Conservation (phyloP, 495 filamentous ascomycete species). For the Tuber borchii region DNA sequence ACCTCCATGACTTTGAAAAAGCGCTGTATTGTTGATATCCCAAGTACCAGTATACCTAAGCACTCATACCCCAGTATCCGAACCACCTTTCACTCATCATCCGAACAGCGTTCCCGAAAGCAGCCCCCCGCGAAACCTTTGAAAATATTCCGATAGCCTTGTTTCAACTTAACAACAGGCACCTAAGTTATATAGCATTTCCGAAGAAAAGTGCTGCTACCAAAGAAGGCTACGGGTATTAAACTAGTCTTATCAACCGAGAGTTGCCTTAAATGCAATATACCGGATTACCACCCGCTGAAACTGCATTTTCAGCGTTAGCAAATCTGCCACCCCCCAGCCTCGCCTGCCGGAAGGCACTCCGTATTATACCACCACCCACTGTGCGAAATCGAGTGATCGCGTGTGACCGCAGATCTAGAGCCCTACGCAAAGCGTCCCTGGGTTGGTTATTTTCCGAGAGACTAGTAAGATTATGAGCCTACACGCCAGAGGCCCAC, state of each 20-base stretch:
- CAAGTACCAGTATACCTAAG: neutral
- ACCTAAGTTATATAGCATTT: neutral
- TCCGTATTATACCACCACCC: neutral
- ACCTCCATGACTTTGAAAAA: neutral
- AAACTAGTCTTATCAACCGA: neutral
- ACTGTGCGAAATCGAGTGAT: neutral
- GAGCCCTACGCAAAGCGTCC: neutral
- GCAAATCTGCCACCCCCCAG: neutral
- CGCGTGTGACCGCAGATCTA: neutral
- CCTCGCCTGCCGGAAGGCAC: neutral
- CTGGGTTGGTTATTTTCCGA: neutral
- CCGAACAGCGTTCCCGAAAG: neutral
- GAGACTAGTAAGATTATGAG: neutral
- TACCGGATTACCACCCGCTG: neutral
- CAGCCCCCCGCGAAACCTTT: too few species aligned
- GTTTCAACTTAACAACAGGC: neutral
- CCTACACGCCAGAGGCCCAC: neutral
- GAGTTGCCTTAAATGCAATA: neutral
- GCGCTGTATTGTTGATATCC: neutral
- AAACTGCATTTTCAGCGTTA: slow-evolving; percentile 1
- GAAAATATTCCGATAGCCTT: neutral
- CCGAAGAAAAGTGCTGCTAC: neutral
- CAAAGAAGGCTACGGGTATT: neutral
- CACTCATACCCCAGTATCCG: neutral
- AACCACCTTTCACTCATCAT: neutral